Evolutionary conservation across 2,329 filamentous ascomycete genomes (phyloP).

Genomic region (Coniochaeta prunicola): DNA sequence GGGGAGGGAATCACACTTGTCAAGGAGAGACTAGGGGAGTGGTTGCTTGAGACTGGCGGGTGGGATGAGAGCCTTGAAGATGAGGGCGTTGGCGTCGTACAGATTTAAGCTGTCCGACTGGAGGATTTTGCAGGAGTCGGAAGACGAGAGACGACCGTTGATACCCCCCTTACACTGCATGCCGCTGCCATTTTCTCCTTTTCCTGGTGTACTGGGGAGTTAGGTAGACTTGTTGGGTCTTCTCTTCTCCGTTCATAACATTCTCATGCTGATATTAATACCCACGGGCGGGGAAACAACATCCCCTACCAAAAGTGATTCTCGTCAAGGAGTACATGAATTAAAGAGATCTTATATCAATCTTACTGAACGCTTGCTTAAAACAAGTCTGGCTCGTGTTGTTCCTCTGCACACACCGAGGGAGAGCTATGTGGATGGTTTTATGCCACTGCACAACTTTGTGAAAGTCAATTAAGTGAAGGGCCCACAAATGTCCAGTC

Average conservation of each 20-base stretch:
- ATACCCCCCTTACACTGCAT: slow-evolving; percentile 12
- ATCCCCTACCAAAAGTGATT: neutral
- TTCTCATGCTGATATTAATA: neutral
- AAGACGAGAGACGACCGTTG: slow-evolving; percentile 6
- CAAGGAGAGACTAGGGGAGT: slow-evolving; percentile 66
- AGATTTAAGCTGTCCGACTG: slow-evolving; percentile 8
- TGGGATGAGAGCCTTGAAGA: slow-evolving; percentile 75
- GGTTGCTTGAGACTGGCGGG: slow-evolving; percentile 69
- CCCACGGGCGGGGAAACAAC: neutral
- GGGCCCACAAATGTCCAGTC: neutral
- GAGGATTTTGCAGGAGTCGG: neutral
- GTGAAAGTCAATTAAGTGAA: neutral
- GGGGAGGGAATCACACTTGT: slow-evolving; percentile 67
- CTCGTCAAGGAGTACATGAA: neutral
- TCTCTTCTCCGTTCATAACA: neutral
- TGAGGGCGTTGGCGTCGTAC: slow-evolving; percentile 41
- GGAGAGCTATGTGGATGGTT: neutral
- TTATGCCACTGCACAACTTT: too few species aligned
- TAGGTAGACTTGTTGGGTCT: neutral
- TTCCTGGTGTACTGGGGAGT: neutral
- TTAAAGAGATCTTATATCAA: neutral
- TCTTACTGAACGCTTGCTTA: neutral
- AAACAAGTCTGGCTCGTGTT: neutral
- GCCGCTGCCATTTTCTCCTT: neutral
- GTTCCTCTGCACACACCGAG: neutral